These are phyloP conservation scores for Bolboschoenus planiculmis DNA, from an alignment of 176 grass and related monocot species.

Conservation along the genomic window DNA sequence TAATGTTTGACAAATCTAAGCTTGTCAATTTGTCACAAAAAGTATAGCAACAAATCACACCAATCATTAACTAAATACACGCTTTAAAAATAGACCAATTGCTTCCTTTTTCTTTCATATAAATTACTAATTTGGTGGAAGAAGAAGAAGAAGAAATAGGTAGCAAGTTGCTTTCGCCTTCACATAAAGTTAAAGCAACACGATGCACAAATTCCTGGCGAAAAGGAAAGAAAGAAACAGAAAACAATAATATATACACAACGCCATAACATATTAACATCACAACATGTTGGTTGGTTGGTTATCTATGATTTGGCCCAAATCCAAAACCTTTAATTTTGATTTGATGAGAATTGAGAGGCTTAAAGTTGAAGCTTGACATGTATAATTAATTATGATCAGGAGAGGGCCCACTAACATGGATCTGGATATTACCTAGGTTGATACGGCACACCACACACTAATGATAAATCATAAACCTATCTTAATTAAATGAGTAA, in stretches of 20 bases:
- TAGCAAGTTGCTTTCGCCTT: background rate
- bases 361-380: conserved; percentile 1
- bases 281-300: background rate
- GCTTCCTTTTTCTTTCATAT: background rate
- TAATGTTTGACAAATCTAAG: background rate
- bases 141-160: no score
- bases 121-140: background rate
- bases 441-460: background rate
- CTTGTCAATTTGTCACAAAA: background rate
- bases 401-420: conserved; percentile 5
- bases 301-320: background rate
- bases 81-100: background rate
- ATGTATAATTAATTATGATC: background rate
- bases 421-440: background rate
- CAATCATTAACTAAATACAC: background rate
- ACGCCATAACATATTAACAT: background rate
- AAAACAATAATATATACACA: background rate
- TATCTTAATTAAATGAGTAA: no score
- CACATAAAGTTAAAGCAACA: background rate
- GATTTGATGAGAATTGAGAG: background rate
- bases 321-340: background rate
- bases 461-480: background rate
- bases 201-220: background rate
- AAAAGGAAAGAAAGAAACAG: background rate
- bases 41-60: background rate